phyloP scores from a whole-genome alignment of 306 rosid genomes.

The Quercus agrifolia region DNA sequence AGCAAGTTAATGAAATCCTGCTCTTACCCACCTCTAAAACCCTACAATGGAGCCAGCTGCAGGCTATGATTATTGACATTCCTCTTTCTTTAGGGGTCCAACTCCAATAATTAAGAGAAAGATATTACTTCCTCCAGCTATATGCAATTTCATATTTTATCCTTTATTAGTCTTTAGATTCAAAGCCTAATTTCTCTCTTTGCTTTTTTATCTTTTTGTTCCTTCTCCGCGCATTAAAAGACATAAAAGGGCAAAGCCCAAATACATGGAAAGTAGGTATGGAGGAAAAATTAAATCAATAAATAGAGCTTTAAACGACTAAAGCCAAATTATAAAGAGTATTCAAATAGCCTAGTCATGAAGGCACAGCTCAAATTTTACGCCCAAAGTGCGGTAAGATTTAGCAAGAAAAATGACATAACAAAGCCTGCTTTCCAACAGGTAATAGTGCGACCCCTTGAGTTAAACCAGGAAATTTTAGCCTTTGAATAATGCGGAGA shows the following conservation, averaged over 20 bases:
- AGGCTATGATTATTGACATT: not conserved
- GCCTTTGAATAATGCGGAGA: not conserved
- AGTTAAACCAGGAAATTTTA: not conserved
- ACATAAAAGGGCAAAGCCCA: no score
- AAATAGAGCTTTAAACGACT: not conserved
- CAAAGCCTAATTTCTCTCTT: not conserved
- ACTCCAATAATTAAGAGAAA: not conserved
- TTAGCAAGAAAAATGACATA: not conserved
- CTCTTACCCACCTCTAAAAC: not conserved
- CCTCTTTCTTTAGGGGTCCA: no score
- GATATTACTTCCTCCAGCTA: not conserved
- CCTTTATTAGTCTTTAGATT: not conserved
- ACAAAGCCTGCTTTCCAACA: not conserved
- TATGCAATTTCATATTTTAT: not conserved
- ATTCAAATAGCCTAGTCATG: no score
- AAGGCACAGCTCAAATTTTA: no score
- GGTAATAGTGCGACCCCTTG: not conserved
- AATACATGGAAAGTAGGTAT: no score
- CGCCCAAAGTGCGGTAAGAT: no score
- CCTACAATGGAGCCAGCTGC: not conserved
- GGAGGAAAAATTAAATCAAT: not conserved
- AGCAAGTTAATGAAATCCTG: not conserved
- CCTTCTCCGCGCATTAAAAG: not conserved
- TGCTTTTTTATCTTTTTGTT: not conserved
- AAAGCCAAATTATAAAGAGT: not conserved